These are phyloP conservation scores for Sarocladium oryzae DNA, from an alignment of 2,329 filamentous ascomycete genomes.

Conservation along the genomic window DNA sequence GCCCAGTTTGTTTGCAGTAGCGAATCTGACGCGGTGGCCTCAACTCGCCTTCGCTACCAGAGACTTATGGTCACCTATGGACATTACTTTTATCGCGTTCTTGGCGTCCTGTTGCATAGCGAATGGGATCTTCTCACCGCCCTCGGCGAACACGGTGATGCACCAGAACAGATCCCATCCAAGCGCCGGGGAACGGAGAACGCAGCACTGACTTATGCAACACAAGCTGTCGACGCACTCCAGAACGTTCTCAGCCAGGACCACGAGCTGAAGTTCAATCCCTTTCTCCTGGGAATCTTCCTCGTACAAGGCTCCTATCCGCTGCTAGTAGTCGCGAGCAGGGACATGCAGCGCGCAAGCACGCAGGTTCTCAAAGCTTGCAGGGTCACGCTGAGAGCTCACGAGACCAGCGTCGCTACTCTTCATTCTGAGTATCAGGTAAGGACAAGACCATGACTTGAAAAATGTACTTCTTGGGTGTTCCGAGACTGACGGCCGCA, in stretches of 20 bases:
- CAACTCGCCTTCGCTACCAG: background rate
- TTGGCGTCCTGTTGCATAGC: slow-evolving; percentile 1
- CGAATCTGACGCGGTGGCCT: background rate
- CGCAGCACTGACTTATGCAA: background rate
- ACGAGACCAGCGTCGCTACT: slow-evolving; percentile 1
- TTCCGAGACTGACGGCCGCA: background rate
- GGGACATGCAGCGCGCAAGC: background rate
- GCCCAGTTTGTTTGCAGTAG: no score
- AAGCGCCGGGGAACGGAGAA: background rate
- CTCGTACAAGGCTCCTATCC: background rate
- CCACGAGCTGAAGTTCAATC: slow-evolving; percentile 7
- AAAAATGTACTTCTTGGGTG: background rate
- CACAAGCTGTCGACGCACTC: slow-evolving; percentile 2
- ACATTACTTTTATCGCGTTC: slow-evolving; percentile 1
- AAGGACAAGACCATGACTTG: background rate
- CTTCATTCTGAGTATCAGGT: slow-evolving; percentile 4
- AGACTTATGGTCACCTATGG: slow-evolving; percentile 5
- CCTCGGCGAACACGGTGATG: background rate
- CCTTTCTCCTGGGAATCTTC: slow-evolving; percentile 3
- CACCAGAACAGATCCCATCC: background rate
- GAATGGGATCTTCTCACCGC: slow-evolving; percentile 4
- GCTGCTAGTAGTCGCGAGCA: background rate
- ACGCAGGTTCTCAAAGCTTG: slow-evolving; percentile 5
- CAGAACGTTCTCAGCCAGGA: slow-evolving; percentile 1
- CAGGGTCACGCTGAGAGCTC: slow-evolving; percentile 2